A percentile compares a stretch with the other conserved stretches of the same genome.
Conservation (phyloP, 2,329 filamentous ascomycete species). For the Colletotrichum australisinense region DNA sequence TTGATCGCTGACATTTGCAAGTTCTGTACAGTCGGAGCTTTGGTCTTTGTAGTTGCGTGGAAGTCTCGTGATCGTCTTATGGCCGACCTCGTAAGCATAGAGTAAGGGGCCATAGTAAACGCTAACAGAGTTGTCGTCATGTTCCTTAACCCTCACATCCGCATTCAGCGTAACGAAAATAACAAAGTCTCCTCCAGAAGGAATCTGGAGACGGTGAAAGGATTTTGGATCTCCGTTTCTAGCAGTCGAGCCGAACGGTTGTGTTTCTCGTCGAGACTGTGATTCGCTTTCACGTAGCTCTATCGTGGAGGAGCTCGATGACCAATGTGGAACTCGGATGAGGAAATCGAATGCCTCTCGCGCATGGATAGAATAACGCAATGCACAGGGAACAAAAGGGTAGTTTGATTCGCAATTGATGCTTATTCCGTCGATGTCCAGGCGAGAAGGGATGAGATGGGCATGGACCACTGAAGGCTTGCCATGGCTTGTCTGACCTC, state of each 20-base stretch:
- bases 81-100: constrained; percentile 53
- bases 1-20: constrained; percentile 27
- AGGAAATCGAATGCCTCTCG: constrained; percentile 39
- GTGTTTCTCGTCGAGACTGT: neutral
- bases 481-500: neutral
- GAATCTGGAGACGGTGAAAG: constrained; percentile 17
- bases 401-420: constrained; percentile 60
- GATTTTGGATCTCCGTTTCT: neutral
- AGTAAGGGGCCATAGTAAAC: constrained; percentile 57
- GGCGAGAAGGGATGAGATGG: neutral
- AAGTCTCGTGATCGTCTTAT: constrained; percentile 24
- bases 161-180: constrained; percentile 35
- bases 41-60: constrained; percentile 25
- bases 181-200: constrained; percentile 16
- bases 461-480: neutral
- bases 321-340: constrained; percentile 40
- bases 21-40: constrained; percentile 41
- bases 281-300: neutral
- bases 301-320: neutral
- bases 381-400: constrained; percentile 43
- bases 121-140: constrained; percentile 49
- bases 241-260: neutral
- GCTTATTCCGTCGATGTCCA: neutral
- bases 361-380: constrained; percentile 42
- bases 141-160: constrained; percentile 37